Base-by-base conservation (phyloP, 2,329 filamentous ascomycete species). In the Aspergillus sp. region DNA sequence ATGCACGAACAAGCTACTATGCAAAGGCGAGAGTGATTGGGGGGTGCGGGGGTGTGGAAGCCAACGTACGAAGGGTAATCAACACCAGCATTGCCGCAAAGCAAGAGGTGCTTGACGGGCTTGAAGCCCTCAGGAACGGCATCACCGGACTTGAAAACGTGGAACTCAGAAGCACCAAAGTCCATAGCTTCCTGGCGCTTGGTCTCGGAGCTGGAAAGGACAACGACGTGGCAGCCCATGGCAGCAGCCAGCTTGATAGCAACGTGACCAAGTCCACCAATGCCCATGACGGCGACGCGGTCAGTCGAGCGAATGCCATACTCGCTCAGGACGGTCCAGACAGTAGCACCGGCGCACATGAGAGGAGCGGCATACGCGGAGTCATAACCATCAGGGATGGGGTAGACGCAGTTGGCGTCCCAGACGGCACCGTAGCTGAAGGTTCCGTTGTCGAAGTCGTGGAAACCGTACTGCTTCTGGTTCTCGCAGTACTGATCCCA, bases 101-200 rank as follows among this genome's bases (percentile, higher is more conserved):
- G 55, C 25, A 67, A 48, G 21, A 67, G 51, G 56, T 67, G 65
- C 36, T 66, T 64, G 8, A 67, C 15, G 3, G 62, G 62, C 42
- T 61, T 58, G 30, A 60, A 60, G 27, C 50, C 57, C 57, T 57
- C 54, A 4, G 50, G 47, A 19, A 17, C 54, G 13, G 42, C 30
- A 11, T 41, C 54, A 2, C 59, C 58, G 3, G 51, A 38, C 4
- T 32, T 30, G 17, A 61, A 62, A 25, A 63, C 82, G 68, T 88
- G 82, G 66, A 88, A 88, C 67, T 84, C 84, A 50, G 80, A 80
- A 0, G 88, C 88, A 41, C 88, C 88, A 2, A 90, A 79, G 5
- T 61, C 54, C 38, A 66, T 51, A 4, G 65, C 67, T 36, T 68
- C 67, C 32, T 63, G 44, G 36, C 63, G 61, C 58, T 71, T 71